These are phyloP conservation scores for Saccharomyces uvarum DNA, from an alignment of 1,139 yeast species.

Conservation along the genomic window DNA sequence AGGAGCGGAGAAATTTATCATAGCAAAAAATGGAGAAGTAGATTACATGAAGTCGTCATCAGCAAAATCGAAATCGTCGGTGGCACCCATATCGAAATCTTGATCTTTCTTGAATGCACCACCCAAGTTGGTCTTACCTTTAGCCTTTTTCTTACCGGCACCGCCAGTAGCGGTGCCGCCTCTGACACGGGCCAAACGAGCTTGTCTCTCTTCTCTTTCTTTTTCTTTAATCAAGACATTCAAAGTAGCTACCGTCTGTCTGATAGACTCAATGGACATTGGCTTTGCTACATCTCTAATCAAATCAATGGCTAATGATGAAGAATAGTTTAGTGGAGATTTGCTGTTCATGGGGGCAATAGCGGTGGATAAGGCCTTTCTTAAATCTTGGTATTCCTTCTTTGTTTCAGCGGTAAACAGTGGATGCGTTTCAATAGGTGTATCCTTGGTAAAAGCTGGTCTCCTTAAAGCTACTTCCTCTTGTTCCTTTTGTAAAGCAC, in stretches of 20 bases:
- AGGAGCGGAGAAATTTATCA: background rate
- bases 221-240: conserved; percentile 77
- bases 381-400: conserved; percentile 72
- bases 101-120: conserved; percentile 74
- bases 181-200: conserved; percentile 59
- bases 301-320: conserved; percentile 74
- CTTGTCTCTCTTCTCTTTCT: conserved; percentile 82
- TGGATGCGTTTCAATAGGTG: conserved; percentile 67
- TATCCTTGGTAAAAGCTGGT: conserved; percentile 48
- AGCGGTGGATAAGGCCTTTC: conserved; percentile 68
- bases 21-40: background rate
- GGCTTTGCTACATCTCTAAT: conserved; percentile 81
- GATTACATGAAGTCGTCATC: conserved; percentile 86
- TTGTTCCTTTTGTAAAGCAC: conserved; percentile 44
- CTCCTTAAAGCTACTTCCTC: conserved; percentile 35
- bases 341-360: conserved; percentile 57
- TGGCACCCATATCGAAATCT: conserved; percentile 55
- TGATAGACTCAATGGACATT: conserved; percentile 67
- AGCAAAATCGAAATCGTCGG: conserved; percentile 45
- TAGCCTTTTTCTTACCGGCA: conserved; percentile 91
- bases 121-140: conserved; percentile 69
- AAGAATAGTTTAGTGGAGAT: conserved; percentile 60
- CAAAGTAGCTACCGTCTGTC: conserved; percentile 81
- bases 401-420: conserved; percentile 74
- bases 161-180: conserved; percentile 89